phyloP scores from a whole-genome alignment of 2,329 filamentous ascomycete genomes.

The Stromatinia cepivora region DNA sequence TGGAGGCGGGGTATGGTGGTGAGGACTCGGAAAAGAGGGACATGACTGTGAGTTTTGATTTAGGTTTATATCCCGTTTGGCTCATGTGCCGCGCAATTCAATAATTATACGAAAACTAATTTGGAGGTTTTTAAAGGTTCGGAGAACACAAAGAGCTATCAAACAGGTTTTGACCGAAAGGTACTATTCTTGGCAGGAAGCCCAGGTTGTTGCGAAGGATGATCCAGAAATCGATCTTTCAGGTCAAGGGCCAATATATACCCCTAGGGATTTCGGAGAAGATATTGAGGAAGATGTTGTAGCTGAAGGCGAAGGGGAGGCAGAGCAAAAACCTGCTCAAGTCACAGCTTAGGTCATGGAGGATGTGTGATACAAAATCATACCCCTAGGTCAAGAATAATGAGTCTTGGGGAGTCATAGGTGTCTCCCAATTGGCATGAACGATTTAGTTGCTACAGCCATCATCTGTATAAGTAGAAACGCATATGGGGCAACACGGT shows the following conservation, averaged over 20 bases:
- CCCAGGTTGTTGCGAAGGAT: conserved; percentile 60
- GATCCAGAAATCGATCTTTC: conserved; percentile 64
- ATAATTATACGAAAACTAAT: conserved; percentile 5
- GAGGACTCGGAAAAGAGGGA: conserved; percentile 65
- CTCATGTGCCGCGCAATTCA: conserved; percentile 6
- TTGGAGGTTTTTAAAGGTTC: conserved; percentile 55
- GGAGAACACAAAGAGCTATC: conserved; percentile 76
- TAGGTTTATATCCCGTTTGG: conserved; percentile 7
- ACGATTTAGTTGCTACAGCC: conserved; percentile 4
- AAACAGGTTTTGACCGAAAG: conserved; percentile 84
- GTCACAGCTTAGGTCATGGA: conserved; percentile 12
- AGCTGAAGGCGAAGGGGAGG: conserved; percentile 6
- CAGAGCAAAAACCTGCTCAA: conserved; percentile 7
- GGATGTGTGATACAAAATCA: conserved; percentile 9
- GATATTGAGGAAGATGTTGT: conserved; percentile 38
- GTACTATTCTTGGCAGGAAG: conserved; percentile 84
- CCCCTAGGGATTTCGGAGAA: conserved; percentile 32
- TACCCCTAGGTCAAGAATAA: conserved; percentile 11
- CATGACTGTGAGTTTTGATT: conserved; percentile 56
- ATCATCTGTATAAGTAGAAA: conserved; percentile 24
- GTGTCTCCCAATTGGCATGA: conserved; percentile 13
- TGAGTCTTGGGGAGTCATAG: conserved; percentile 1
- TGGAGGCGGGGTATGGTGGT: conserved; percentile 72
- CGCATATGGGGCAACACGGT: conserved; percentile 14
- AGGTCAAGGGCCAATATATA: conserved; percentile 37